phyloP scores from a whole-genome alignment of 495 filamentous ascomycete genomes.

The Cercophora samala region DNA sequence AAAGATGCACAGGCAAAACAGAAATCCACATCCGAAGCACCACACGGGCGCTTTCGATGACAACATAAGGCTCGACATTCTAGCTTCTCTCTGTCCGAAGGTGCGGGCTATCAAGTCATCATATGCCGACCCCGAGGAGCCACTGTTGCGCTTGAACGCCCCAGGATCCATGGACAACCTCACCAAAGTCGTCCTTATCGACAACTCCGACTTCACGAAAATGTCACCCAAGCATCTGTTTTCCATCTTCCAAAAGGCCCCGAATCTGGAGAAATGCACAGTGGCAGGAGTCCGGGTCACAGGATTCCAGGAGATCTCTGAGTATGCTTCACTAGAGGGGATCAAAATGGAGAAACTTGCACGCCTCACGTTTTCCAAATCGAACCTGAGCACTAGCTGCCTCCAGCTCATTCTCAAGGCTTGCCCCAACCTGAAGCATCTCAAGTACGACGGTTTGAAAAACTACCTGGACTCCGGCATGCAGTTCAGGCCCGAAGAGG shows the following conservation, averaged over 20 bases:
- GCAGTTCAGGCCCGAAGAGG: not conserved
- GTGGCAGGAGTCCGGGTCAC: not conserved
- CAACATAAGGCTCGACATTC: not conserved
- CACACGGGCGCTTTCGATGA: not conserved
- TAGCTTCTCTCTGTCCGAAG: not conserved
- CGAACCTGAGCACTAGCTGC: not conserved
- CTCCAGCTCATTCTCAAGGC: too few species aligned
- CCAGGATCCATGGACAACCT: not conserved
- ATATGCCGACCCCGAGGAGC: not conserved
- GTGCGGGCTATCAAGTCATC: not conserved
- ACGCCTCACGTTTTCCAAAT: not conserved
- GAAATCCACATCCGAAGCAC: too few species aligned
- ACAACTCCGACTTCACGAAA: not conserved
- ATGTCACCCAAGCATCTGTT: not conserved
- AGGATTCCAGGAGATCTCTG: not conserved
- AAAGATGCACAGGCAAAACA: too few species aligned
- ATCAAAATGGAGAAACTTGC: not conserved
- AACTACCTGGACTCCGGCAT: not conserved
- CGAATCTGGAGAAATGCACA: not conserved
- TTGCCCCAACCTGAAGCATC: not conserved
- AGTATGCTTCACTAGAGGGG: not conserved
- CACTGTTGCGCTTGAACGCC: not conserved
- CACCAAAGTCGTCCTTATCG: not conserved
- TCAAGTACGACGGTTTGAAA: not conserved
- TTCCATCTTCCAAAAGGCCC: not conserved